phyloP scores from a whole-genome alignment of 176 grass and related monocot genomes.

The Stipa capillata region DNA sequence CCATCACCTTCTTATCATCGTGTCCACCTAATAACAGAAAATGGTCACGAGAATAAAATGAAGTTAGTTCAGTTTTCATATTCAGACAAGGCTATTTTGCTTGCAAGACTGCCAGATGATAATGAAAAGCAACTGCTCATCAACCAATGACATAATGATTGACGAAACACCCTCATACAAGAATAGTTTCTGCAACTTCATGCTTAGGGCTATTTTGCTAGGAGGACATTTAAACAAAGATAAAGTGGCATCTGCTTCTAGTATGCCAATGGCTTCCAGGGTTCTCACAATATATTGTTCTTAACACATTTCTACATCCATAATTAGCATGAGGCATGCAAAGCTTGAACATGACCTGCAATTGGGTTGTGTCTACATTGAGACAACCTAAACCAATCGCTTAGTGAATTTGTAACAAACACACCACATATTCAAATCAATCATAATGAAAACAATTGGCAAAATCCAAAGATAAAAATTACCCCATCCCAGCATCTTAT shows the following conservation, averaged over 20 bases:
- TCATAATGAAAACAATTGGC: slow-evolving; percentile 1
- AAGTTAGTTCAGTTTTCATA: not conserved
- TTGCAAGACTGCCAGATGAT: not conserved
- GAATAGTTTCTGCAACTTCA: not conserved
- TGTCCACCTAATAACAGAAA: slow-evolving; percentile 70
- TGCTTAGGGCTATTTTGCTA: not conserved
- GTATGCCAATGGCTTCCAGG: not conserved
- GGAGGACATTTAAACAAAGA: not conserved
- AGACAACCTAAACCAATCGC: not conserved
- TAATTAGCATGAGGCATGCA: slow-evolving; percentile 14
- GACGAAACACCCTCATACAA: not conserved
- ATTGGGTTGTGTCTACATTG: not conserved
- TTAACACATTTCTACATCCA: not conserved
- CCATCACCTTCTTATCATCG: slow-evolving; percentile 77
- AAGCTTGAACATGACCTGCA: not conserved
- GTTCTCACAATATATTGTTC: not conserved
- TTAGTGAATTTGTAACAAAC: not conserved
- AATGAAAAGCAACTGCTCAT: not conserved
- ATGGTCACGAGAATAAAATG: not conserved
- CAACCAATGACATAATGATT: not conserved
- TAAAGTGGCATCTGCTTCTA: not conserved
- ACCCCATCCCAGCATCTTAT: slow-evolving; percentile 99
- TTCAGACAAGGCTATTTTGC: not conserved
- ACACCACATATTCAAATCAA: not conserved
- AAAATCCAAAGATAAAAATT: slow-evolving; percentile 20